A percentile compares a stretch with the other conserved stretches of the same genome.
Conservation (phyloP, 805 yeast species). For the Pichia ethanolica region DNA sequence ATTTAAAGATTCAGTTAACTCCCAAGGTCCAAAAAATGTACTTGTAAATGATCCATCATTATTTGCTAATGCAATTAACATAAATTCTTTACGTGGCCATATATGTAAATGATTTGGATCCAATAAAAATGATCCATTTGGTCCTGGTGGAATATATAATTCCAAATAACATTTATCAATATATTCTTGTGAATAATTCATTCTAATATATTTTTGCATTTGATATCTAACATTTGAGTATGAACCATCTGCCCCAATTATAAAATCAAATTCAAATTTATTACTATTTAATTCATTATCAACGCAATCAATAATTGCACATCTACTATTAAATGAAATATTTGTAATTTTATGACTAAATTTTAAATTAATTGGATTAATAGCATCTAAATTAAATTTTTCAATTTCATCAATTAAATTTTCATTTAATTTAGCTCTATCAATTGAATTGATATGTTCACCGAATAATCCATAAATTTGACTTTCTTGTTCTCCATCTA, state of each 20-base stretch:
- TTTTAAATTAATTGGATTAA: conserved; percentile 30
- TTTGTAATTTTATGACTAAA: conserved; percentile 53
- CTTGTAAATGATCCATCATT: conserved; percentile 81
- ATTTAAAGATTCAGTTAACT: conserved; percentile 46
- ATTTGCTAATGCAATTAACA: conserved; percentile 88
- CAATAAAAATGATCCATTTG: conserved; percentile 37
- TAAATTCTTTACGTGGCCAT: conserved; percentile 83
- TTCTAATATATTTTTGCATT: conserved; percentile 56
- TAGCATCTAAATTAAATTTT: conserved; percentile 24
- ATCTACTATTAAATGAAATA: conserved; percentile 17
- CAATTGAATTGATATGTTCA: conserved; percentile 80
- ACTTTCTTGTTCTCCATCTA: conserved; percentile 51
- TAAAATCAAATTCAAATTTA: conserved; percentile 40
- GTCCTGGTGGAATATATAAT: conserved; percentile 59
- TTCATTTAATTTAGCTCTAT: conserved; percentile 62
- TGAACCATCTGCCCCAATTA: conserved; percentile 85
- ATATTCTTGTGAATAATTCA: conserved; percentile 69
- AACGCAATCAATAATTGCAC: conserved; percentile 6
- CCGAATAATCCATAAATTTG: conserved; percentile 78
- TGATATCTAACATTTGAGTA: conserved; percentile 66
- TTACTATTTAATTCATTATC: not conserved
- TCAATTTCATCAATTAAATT: conserved; percentile 58
- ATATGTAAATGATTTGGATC: conserved; percentile 79
- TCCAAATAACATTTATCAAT: conserved; percentile 83
- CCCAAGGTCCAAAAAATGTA: conserved; percentile 82